A percentile compares a stretch with the other conserved stretches of the same genome.
Evolutionary conservation across 2,329 filamentous ascomycete species (phyloP).

Genomic region (Phyllosticta ampelicida): DNA sequence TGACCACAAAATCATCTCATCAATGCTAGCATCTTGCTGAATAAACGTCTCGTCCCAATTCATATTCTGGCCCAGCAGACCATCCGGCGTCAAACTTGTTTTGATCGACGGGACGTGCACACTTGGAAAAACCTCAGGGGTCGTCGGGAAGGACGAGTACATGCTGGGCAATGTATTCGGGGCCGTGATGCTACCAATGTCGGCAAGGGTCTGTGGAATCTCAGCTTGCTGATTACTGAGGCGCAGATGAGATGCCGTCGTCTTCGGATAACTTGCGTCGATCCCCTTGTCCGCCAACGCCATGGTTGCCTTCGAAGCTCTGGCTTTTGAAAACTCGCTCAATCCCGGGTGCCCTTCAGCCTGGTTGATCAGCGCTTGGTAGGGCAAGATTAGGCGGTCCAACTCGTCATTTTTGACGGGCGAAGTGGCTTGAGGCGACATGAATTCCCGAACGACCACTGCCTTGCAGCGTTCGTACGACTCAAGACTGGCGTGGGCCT

Average conservation of each 20-base stretch:
- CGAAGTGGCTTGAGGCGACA: background rate
- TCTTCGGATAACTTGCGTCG: no score
- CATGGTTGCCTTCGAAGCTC: background rate
- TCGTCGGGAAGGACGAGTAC: background rate
- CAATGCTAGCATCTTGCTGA: slow-evolving; percentile 3
- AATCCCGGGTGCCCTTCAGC: background rate
- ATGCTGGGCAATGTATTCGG: no score
- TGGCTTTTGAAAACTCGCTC: background rate
- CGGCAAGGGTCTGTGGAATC: no score
- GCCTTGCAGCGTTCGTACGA: slow-evolving; percentile 9
- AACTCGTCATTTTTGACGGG: slow-evolving; percentile 7
- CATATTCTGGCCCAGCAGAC: background rate
- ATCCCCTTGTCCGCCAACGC: background rate
- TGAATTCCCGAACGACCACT: slow-evolving; percentile 5
- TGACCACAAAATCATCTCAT: slow-evolving; percentile 10
- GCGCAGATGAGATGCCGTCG: no score
- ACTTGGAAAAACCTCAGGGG: background rate
- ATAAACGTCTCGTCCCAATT: slow-evolving; percentile 7
- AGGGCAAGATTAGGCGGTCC: slow-evolving; percentile 7
- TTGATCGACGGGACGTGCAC: background rate
- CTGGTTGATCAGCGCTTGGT: slow-evolving; percentile 4
- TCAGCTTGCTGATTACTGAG: no score
- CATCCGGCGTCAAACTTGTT: background rate
- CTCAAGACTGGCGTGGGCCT: slow-evolving; percentile 6
- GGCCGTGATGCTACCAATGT: no score